These are phyloP conservation scores for Scedosporium apiospermum DNA, from an alignment of 2,329 filamentous ascomycete species.

Conservation along the genomic window DNA sequence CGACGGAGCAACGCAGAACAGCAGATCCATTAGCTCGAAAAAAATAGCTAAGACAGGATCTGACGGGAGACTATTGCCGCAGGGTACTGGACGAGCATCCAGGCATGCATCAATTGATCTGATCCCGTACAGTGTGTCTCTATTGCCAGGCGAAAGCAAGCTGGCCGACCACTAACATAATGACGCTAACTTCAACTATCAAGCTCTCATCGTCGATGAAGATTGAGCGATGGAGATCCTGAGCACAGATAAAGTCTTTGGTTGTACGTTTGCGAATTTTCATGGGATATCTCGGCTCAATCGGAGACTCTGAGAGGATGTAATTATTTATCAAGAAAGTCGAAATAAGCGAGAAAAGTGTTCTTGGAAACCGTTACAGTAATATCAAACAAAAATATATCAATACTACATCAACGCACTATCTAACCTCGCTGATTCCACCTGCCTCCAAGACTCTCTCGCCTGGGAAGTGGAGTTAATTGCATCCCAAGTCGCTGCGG, in stretches of 20 bases:
- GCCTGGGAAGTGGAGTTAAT: no score
- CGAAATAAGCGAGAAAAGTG: no score
- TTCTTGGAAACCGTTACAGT: no score
- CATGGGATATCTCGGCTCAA: neutral
- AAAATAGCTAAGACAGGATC: neutral
- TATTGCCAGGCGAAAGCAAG: neutral
- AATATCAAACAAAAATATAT: no score
- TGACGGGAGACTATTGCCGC: neutral
- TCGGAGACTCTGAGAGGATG: neutral
- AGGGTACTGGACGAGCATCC: neutral
- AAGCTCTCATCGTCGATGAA: no score
- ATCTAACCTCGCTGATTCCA: no score
- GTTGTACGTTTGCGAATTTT: neutral
- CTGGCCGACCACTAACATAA: no score
- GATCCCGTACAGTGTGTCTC: neutral
- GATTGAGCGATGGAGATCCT: neutral
- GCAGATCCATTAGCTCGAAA: neutral
- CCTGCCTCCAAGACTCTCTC: no score
- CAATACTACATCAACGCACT: no score
- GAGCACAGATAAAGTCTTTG: neutral
- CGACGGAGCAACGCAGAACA: neutral
- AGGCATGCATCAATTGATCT: neutral
- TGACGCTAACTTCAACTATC: no score
- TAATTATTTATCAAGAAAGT: neutral
- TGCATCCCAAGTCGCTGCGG: no score